Base-by-base conservation (phyloP, 2,329 filamentous ascomycete genomes). In the Diplodia seriata region DNA sequence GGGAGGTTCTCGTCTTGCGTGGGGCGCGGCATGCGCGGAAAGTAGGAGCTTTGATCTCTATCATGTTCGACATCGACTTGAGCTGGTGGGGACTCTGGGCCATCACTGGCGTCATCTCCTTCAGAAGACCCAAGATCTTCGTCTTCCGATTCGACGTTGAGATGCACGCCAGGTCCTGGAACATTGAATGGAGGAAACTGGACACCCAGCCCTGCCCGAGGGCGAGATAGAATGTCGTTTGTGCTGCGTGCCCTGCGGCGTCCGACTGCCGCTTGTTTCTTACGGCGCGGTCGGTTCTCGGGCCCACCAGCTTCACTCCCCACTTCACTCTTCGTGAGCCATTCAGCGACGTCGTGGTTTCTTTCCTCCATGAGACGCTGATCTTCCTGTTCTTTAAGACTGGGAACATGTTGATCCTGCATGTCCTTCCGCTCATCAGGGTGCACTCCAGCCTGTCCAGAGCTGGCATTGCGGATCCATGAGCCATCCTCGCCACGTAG, bases 271-370 rank as follows among this genome's bases (percentile, higher is more conserved):
- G 68, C 81, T 81, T 14, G 81, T n/a, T 63, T 63, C 47, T 63
- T 63, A 29, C 59, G 59, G 14, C 59, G 59, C 20, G 47, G 43
- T 36, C 59, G 59, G 11, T 9, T 33, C 15, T 63, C 29, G 29
- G 59, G 59, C 4, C 36, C 59, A 38, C 59, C 47, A 12, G 47
- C 59, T 63, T 63, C 59, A 12, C 47, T 63, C 14, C 59, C 59
- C 3, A 63, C 59, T 26, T 80, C 67, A 80, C 77, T 67, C 76
- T 81, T 64, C 76, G 15, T 81, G 3, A 86, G 80, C 86, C 86
- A 88, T 26, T 81, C 77, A 63, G 81, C 79, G 40, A 88, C 85
- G 65, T 86, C 84, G 9, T 80, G 78, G 68, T 86, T 85, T 71
- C 83, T 86, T 62, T 86, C 82, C 3, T 81, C 79, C 38, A 81